These are phyloP conservation scores for Venturia pyrina DNA, from an alignment of 2,329 filamentous ascomycete genomes.

Conservation along the genomic window DNA sequence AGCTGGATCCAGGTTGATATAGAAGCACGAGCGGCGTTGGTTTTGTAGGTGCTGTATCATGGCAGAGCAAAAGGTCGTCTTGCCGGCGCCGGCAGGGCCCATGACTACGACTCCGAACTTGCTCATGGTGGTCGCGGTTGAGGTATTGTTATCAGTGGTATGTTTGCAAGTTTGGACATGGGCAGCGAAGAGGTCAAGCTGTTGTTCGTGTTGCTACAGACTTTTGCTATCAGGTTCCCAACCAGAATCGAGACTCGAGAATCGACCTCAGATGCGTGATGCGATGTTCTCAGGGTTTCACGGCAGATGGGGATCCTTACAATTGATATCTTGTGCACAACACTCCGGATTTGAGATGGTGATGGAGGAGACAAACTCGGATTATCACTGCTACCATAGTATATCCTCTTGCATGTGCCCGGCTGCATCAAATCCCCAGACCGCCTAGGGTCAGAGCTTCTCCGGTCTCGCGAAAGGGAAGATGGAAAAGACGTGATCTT, in stretches of 20 bases:
- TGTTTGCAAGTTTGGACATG: slow-evolving; percentile 7
- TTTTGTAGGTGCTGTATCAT: slow-evolving; percentile 88
- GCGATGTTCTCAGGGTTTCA: neutral
- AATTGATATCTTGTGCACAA: neutral
- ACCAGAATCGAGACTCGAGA: too few relatives aligned
- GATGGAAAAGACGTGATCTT: neutral
- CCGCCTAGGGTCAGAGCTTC: neutral
- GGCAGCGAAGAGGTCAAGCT: neutral
- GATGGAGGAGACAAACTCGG: neutral
- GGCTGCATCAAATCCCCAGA: neutral
- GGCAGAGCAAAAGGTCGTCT: slow-evolving; percentile 91
- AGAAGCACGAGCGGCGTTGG: slow-evolving; percentile 88
- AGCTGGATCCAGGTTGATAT: slow-evolving; percentile 95
- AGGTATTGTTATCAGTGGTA: slow-evolving; percentile 3
- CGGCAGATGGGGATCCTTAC: neutral
- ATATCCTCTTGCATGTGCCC: neutral
- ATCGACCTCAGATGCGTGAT: neutral
- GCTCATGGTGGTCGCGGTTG: slow-evolving; percentile 49
- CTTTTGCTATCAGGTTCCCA: neutral
- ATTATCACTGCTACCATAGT: too few relatives aligned
- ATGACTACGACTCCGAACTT: slow-evolving; percentile 94
- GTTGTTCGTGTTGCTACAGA: neutral
- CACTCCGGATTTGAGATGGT: neutral
- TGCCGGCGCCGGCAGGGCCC: slow-evolving; percentile 89
- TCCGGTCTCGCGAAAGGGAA: neutral